phyloP scores from a whole-genome alignment of 805 yeast species.

The Komagataella ulmi region DNA sequence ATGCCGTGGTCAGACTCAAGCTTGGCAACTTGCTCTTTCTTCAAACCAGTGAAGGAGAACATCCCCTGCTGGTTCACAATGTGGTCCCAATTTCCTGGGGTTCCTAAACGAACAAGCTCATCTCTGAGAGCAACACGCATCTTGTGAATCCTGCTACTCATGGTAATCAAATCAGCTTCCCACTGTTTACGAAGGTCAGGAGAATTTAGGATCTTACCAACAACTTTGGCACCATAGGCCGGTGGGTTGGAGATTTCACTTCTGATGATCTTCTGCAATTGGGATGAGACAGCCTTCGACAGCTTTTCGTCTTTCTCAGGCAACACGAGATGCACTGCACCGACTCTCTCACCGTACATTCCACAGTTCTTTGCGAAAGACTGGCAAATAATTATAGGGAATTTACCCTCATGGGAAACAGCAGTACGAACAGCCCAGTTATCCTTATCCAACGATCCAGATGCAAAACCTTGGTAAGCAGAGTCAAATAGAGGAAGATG shows the following conservation, averaged over 20 bases:
- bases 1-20: slow-evolving; percentile 71
- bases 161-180: slow-evolving; percentile 71
- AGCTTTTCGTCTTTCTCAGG: slow-evolving; percentile 27
- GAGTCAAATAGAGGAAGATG: slow-evolving; percentile 84
- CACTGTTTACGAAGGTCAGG: slow-evolving; percentile 65
- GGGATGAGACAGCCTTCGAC: slow-evolving; percentile 53
- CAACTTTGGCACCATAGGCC: slow-evolving; percentile 89
- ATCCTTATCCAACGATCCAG: slow-evolving; percentile 74
- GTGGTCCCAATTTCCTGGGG: slow-evolving; percentile 93
- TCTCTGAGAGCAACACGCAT: slow-evolving; percentile 66
- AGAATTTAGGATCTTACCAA: slow-evolving; percentile 55
- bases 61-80: slow-evolving; percentile 86
- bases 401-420: slow-evolving; percentile 21
- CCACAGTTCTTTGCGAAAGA: slow-evolving; percentile 96
- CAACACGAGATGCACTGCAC: slow-evolving; percentile 72
- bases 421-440: slow-evolving; percentile 73
- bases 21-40: slow-evolving; percentile 60
- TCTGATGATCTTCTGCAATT: slow-evolving; percentile 62
- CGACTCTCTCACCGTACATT: slow-evolving; percentile 95
- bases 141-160: slow-evolving; percentile 70
- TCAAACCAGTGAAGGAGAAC: slow-evolving; percentile 91
- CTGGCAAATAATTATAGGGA: slow-evolving; percentile 73
- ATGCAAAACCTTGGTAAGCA: slow-evolving; percentile 96
- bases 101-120: slow-evolving; percentile 43
- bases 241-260: slow-evolving; percentile 91